Evolutionary conservation across 2,329 filamentous ascomycete genomes (phyloP), one percentile per base, ranked within the genome.

Genomic region (Aspergillus felis): DNA sequence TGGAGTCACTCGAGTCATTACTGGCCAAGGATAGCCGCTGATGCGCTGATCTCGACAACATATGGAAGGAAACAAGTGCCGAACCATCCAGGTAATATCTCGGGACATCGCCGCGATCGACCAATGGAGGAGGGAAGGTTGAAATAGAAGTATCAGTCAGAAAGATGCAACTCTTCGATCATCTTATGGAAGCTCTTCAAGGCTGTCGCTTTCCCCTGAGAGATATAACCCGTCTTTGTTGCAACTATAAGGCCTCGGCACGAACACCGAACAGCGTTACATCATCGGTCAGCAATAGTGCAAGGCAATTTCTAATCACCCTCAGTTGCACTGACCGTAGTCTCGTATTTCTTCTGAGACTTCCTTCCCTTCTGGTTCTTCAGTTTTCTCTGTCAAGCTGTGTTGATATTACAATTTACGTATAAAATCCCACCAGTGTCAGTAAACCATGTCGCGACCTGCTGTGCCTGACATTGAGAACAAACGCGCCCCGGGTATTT

Each of bases 401-500:
- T 17, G 32, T 38, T 38, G 32, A 38, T 17, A 38, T 17, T 38
- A 5, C 32, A 17, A 1, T 7, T 38, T 38, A 38, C 32, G 32
- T 38, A 38, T 38, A 17, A 8, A 35, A 12, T 12, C 28, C 28
- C 9, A 29, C 28, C 0, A 12, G 28, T 10, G 28, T 29, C 28
- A 29, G 1, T 29, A 10, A 42, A 54, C 12, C 27, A 57, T 53
- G 41, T 27, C 44, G 7, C 42, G 50, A n/a, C 24, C 49, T 9
- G 41, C 53, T 62, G 64, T 64, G 60, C 69, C 71, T 10, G 70
- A 76, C 57, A 67, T 78, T 50, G 56, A 64, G 28, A 71, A 69
- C 56, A 68, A 71, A 47, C 64, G 73, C 54, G 74, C 76, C 4
- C 61, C 66, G 48, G 72, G 71, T 56, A 69, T 80, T 52, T 75